Percentiles rank a stretch among this genome's conserved stretches.
These are phyloP conservation scores for Penicillium thymicola DNA, from an alignment of 2,329 filamentous ascomycete species.

Conservation along the genomic window DNA sequence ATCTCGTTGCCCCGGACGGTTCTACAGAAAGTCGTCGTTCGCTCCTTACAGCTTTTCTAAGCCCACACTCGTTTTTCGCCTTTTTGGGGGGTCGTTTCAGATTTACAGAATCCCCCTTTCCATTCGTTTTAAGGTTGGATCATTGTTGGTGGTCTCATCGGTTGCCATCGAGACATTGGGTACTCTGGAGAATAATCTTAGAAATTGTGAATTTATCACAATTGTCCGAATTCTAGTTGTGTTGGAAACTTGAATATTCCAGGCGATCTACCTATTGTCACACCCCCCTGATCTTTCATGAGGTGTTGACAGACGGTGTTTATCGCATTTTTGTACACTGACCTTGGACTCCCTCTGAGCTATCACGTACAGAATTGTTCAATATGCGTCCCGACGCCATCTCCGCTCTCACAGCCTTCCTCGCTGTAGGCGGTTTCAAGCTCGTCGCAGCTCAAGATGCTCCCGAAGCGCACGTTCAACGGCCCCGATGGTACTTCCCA, in stretches of 20 bases:
- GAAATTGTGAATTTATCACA: constrained; percentile 1
- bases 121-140: constrained; percentile 20
- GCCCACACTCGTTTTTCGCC: constrained; percentile 19
- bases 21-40: constrained; percentile 17
- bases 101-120: constrained; percentile 15
- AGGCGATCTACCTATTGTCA: background rate
- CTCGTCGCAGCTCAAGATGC: constrained; percentile 32
- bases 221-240: background rate
- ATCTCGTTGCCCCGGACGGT: constrained; percentile 15
- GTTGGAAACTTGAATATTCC: background rate
- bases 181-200: background rate
- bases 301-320: constrained; percentile 21
- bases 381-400: constrained; percentile 32
- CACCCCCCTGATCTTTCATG: background rate
- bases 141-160: constrained; percentile 15
- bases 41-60: constrained; percentile 21
- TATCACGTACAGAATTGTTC: constrained; percentile 9
- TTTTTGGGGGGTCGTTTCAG: constrained; percentile 19
- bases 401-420: constrained; percentile 32
- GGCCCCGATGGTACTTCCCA: constrained; percentile 36
- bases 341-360: constrained; percentile 5
- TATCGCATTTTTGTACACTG: constrained; percentile 17
- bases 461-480: constrained; percentile 25
- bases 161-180: constrained; percentile 21
- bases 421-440: constrained; percentile 34